Base-by-base conservation (phyloP, 495 filamentous ascomycete genomes). In the Aspergillus cavernicola region DNA sequence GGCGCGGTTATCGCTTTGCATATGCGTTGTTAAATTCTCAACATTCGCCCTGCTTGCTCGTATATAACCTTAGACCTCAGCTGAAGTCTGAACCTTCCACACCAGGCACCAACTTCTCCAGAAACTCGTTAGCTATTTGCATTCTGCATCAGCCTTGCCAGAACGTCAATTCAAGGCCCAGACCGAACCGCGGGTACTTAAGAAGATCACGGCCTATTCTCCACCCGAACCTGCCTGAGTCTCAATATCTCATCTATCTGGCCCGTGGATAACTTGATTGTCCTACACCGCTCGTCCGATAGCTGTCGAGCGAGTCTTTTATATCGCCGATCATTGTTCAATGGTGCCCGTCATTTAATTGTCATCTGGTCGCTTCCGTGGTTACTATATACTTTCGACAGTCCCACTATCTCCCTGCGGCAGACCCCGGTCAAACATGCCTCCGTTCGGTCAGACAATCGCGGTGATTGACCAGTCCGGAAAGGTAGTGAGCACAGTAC, bases 391-490 rank as follows among this genome's bases (percentile, higher is more conserved):
- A n/a, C 31, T 15, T 29, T 2, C n/a, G 28, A 12, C 57, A 47
- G 51, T 57, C 55, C 40, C 26, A 16, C 45, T 35, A 38, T 28
- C 15, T 56, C 36, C 16, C 18, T 16, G 41, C 53, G 24, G 38
- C 12, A 55, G 32, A 24, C 13, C 45, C 29, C n/a, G 16, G 26
- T 36, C 33, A 16, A 46, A 38, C 52, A 76, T 74, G 72, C 71
- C 74, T 47, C 74, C 73, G 26, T 60, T 87, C 24, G 78, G 79
- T 46, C 73, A 96, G 72, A 89, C 89, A 35, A 85, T 96, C 62
- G 89, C 89, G 49, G 88, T 96, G 50, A 83, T 96, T 70, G 92
- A 96, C 74, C 88, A 87, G 63, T 95, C 90, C 53, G 90, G 90
- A 52, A 92, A 96, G 77, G 84, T 95, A 8, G 88, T 96, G 45